Percentiles rank a stretch among this genome's conserved stretches.
Conservation (phyloP, 176 grass and related monocot species). For the Eleusine coracana region DNA sequence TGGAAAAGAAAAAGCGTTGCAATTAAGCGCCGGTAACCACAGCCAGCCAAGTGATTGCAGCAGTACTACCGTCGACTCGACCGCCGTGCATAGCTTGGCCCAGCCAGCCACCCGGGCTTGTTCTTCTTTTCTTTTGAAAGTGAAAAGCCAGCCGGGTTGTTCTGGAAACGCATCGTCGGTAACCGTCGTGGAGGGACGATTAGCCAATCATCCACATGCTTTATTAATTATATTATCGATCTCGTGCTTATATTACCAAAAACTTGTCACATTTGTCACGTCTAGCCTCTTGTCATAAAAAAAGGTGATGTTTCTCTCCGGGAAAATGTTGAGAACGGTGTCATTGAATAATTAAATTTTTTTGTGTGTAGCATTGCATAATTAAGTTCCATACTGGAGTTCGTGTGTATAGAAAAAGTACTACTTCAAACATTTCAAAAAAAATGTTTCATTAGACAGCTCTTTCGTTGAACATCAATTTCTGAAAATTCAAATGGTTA, state of each 20-base stretch:
- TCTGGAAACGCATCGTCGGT: background rate
- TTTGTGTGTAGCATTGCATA: no score
- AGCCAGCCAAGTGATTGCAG: background rate
- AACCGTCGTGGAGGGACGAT: background rate
- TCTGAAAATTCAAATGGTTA: no score
- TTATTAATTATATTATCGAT: background rate
- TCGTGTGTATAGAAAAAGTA: no score
- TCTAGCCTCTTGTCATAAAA: background rate
- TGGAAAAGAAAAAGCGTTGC: background rate
- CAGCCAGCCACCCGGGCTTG: no score
- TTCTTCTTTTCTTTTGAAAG: no score
- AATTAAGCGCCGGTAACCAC: background rate
- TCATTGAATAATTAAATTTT: no score
- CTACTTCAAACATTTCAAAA: no score
- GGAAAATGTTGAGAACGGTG: no score
- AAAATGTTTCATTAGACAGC: no score
- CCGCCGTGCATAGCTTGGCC: background rate
- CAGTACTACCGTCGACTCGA: no score
- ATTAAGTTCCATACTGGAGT: no score
- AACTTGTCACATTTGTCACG: background rate
- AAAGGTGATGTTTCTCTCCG: background rate
- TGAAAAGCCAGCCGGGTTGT: background rate
- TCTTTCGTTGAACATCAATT: no score
- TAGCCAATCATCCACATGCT: background rate
- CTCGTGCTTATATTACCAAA: background rate